Conservation (phyloP, 371 early-diverging fungal species). For the Mycotypha africana region DNA sequence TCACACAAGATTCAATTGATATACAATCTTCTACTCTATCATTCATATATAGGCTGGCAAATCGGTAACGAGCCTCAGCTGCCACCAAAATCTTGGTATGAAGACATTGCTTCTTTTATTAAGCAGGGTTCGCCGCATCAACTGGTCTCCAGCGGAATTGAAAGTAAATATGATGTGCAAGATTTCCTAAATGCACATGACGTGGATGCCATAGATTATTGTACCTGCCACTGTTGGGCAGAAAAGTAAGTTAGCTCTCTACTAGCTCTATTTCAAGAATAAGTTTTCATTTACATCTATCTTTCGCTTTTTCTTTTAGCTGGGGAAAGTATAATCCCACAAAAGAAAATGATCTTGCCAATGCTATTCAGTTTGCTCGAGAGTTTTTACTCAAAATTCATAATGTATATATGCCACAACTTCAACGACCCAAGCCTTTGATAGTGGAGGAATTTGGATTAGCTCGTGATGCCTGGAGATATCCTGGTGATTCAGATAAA, state of each 20-base stretch:
- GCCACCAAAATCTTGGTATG: constrained; percentile 41
- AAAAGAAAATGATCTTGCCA: no score
- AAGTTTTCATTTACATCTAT: background rate
- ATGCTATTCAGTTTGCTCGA: constrained; percentile 13
- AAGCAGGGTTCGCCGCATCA: constrained; percentile 43
- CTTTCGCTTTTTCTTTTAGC: constrained; percentile 10
- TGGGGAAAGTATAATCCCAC: constrained; percentile 46
- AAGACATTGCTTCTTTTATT: constrained; percentile 39
- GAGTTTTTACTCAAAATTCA: no score
- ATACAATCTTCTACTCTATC: no score
- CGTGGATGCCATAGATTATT: constrained; percentile 39
- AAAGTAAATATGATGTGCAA: constrained; percentile 39
- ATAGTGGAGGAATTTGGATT: constrained; percentile 57
- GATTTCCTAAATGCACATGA: constrained; percentile 48
- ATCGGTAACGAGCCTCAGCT: constrained; percentile 41
- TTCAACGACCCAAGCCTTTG: no score
- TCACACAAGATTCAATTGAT: no score
- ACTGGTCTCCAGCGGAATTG: constrained; percentile 49
- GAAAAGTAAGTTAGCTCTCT: constrained; percentile 36
- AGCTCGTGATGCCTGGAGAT: constrained; percentile 44
- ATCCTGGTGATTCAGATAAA: constrained; percentile 17
- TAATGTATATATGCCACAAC: no score
- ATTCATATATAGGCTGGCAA: constrained; percentile 33
- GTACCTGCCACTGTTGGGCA: constrained; percentile 55
- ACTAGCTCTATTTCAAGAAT: background rate